Base-by-base conservation (phyloP, 1,139 yeast genomes). In the Suhomyces chickasaworum region DNA sequence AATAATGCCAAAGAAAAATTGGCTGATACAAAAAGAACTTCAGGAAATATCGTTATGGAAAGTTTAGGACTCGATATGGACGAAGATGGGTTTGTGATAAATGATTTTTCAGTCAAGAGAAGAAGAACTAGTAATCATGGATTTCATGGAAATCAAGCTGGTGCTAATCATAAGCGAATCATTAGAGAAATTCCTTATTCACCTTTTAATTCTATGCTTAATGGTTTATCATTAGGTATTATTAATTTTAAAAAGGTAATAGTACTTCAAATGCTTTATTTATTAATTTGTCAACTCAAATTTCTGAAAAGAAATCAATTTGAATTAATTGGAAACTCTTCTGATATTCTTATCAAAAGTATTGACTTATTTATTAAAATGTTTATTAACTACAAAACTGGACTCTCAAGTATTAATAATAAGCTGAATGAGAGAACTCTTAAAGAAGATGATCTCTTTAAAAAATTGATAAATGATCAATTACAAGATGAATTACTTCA, bases 81-180 rank as follows among this genome's bases (percentile, higher is more conserved):
- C 51, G 78, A 74, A 42, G 78, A 75, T 53, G 79, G 80, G 13
- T 73, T 73, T 57, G 75, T 75, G 2, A 73, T 75, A 12, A 75
- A 75, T 52, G 79, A 74, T 54, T 74, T 74, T 49, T 69, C 73
- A 12, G 77, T 69, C 3, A 74, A 73, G 51, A 56, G 77, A 49
- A 61, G 75, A 47, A 63, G 64, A 48, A 48, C 51, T 1, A 51
- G 52, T 20, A 20, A 34, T 18, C 36, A 50, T 1, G 33, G 48
- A 5, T 13, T 29, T n/a, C 39, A 38, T 13, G 29, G 35, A 6
- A 51, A 51, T 22, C 47, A 48, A 12, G 39, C 45, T 18, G 50
- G 48, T 12, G 23, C 44, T 15, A 43, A 46, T 12, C 46, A 41
- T 9, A 52, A 53, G 41, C 47, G 49, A 9, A 55, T 55, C 12